Evolutionary conservation across 305 asterid species (phyloP), one percentile per base, ranked within the genome.

Genomic region (Solanum chacoense): DNA sequence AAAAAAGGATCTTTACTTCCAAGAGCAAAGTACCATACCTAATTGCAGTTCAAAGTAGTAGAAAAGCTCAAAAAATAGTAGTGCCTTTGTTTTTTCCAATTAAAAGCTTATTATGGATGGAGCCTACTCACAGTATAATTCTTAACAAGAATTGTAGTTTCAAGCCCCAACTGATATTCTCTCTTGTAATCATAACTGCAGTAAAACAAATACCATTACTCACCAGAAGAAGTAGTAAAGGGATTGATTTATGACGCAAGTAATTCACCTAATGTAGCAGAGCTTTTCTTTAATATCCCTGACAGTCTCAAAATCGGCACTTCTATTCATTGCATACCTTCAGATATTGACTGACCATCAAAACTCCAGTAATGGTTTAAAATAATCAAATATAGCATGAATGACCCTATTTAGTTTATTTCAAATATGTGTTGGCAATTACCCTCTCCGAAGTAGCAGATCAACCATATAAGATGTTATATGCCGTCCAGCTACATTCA

Each of bases 131-230:
- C 99, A 28, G 98, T 97, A 91, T 97, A 97, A 90, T 95, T 96
- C 90, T 97, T 97, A 75, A 97, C 98, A 69, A 97, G 98, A 91
- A 94, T 96, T 65, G 98, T 97, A 29, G 98, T 97, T 93, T 97
- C 99, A 87, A 97, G 98, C 79, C 99, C 99, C 94, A 97, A 65
- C 91, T 97, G 99, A 93, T 96, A 96, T 93, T 97, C 99, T 93
- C 99, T 94, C 93, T 95, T 96, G 94, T 97, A 96, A 93, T 97
- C 98, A 91, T 95, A 96, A 90, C 99, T 97, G 93, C 50, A 87
- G 87, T 69, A 78, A 88, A 90, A 81, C 4, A 89, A 77, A 50
- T 55, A 59, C 20, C 73, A 76, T 75, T 76, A 31, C 74, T 76
- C 63, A 55, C 73, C 88, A 85, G 55, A 87, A 85, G 55, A 87